These are phyloP conservation scores for Cornus controversa DNA, from an alignment of 148 eudicot species.

Conservation along the genomic window DNA sequence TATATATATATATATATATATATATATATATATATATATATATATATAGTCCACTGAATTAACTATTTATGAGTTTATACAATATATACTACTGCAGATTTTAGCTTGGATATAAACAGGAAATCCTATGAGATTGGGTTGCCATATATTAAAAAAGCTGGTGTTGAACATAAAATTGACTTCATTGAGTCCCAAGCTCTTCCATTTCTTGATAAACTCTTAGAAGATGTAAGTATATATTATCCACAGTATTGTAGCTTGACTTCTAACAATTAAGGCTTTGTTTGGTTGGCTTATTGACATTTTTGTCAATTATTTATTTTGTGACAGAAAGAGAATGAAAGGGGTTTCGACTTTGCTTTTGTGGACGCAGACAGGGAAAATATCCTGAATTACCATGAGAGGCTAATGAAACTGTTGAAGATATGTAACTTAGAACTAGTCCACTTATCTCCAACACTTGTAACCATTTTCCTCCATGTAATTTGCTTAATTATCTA, in stretches of 20 bases:
- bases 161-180: constrained; percentile 29
- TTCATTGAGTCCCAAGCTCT: constrained; percentile 27
- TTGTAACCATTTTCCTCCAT: too few relatives aligned
- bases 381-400: constrained; percentile 48
- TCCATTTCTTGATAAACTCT: constrained; percentile 30
- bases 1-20: too few relatives aligned
- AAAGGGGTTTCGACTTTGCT: constrained; percentile 45
- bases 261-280: too few relatives aligned
- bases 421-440: too few relatives aligned
- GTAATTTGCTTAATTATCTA: too few relatives aligned
- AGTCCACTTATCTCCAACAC: too few relatives aligned
- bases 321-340: constrained; percentile 8
- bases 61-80: too few relatives aligned
- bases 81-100: constrained; percentile 34
- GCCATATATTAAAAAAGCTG: constrained; percentile 30
- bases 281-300: too few relatives aligned
- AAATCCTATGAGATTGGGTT: constrained; percentile 27
- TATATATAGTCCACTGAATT: too few relatives aligned
- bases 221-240: constrained; percentile 14
- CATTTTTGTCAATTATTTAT: not conserved
- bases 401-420: constrained; percentile 43
- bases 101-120: constrained; percentile 34
- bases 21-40: too few relatives aligned
- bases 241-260: too few relatives aligned
- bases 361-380: constrained; percentile 66